A percentile compares a stretch with the other conserved stretches of the same genome.
phyloP scores from a whole-genome alignment of 345 rosid genomes.

The Bruguiera sexangula region DNA sequence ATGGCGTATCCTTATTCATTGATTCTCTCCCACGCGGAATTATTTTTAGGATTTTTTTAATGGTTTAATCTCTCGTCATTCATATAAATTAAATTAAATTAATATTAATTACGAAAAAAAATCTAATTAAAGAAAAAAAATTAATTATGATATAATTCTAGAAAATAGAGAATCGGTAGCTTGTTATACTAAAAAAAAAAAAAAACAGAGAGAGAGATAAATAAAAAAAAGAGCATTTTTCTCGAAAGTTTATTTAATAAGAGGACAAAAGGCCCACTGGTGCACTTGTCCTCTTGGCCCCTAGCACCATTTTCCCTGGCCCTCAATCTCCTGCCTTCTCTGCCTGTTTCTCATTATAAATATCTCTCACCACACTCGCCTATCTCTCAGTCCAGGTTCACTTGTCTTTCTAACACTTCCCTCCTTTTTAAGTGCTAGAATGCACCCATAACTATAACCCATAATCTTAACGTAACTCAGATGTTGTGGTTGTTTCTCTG shows the following conservation, averaged over 20 bases:
- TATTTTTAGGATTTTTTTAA: too few relatives aligned
- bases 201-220: too few relatives aligned
- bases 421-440: conserved; percentile 11
- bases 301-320: not conserved
- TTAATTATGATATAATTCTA: too few relatives aligned
- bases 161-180: too few relatives aligned
- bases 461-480: not conserved
- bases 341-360: not conserved
- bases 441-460: not conserved
- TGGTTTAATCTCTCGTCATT: too few relatives aligned
- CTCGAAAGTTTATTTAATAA: conserved; percentile 25
- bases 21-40: not conserved
- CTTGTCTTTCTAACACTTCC: conserved; percentile 14
- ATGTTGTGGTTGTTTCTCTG: not conserved
- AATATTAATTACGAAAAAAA: too few relatives aligned
- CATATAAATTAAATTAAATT: not conserved
- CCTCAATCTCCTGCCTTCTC: not conserved
- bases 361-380: conserved; percentile 10
- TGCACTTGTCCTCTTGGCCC: conserved; percentile 48
- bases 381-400: conserved; percentile 3
- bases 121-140: too few relatives aligned
- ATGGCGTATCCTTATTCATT: conserved; percentile 25
- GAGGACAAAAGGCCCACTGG: conserved; percentile 43
- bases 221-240: not conserved
- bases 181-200: too few relatives aligned